Evolutionary conservation across 2,329 filamentous ascomycete genomes (phyloP), one percentile per base, ranked within the genome.

Genomic region (Madurella fahalii): DNA sequence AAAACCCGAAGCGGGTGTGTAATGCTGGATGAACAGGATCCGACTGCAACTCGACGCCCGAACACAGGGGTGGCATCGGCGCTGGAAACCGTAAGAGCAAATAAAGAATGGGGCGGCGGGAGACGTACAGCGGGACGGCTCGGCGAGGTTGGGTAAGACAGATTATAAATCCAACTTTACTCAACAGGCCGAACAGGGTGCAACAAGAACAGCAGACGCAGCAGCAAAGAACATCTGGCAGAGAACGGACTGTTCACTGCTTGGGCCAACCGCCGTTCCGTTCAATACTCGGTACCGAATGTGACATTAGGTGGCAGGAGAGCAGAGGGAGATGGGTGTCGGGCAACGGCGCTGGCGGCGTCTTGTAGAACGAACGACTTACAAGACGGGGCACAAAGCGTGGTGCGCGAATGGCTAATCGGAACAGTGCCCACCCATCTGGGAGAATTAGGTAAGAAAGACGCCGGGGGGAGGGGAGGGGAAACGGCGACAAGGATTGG

Each of bases 391-490:
- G 45, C 37, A 46, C 13, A 11, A 25, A 25, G 54, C 11, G 41
- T 46, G 54, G 40, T 53, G 58, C 41, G 48, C 39, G 20, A 40
- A 20, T 50, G 47, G 43, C 40, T 52, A 49, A 60, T 60, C 44
- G 43, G 54, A 42, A 47, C 44, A 37, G 50, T 30, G 43, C 42
- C 42, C 42, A 30, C 37, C 44, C 40, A 5, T 40, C 5, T 12
- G n/a, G 52, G 40, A 50, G 50, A 59, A 61, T 61, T 61, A 61
- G 59, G 54, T 61, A 61, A 61, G 54, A 42, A 53, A 50, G 52
- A 55, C 32, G 50, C 43, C 52, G 56, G 46, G 49, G 45, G 13
- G 50, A n/a, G 45, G 47, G 52, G 39, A 52, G 54, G 46, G 55
- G 47, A 20, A 25, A 20, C 41, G 41, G 41, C n/a, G 41, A 5